phyloP scores from a whole-genome alignment of 73 alveolate species.

The Stentor coeruleus region DNA sequence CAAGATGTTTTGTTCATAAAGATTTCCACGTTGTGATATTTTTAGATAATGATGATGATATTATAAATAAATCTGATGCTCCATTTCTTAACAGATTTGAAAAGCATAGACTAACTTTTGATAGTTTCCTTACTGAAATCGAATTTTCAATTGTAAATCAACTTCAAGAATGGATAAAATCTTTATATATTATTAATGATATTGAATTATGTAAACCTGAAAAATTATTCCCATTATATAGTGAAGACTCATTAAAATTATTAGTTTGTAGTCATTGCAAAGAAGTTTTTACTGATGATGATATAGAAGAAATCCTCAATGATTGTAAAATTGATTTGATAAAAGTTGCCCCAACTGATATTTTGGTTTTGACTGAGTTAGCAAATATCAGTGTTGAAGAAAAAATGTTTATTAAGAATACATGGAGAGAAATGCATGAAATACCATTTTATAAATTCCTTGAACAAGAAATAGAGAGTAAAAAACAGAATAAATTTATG shows the following conservation, averaged over 20 bases:
- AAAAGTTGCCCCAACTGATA: neutral
- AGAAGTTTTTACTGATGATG: neutral
- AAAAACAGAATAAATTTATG: neutral
- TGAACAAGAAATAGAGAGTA: neutral
- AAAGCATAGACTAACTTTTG: slow-evolving; percentile 28
- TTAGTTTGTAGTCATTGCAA: neutral
- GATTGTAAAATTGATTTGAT: neutral
- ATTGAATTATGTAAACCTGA: neutral
- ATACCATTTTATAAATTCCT: neutral
- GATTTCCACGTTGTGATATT: slow-evolving; percentile 32
- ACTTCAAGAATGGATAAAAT: neutral
- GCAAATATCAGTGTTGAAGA: neutral
- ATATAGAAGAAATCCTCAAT: neutral
- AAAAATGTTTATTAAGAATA: neutral
- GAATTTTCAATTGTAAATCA: neutral
- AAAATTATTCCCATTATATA: neutral
- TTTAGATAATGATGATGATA: slow-evolving; percentile 7
- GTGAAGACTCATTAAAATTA: neutral
- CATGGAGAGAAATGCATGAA: neutral
- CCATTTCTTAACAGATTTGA: slow-evolving; percentile 52
- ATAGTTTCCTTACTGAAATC: neutral
- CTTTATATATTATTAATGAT: neutral
- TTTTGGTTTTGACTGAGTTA: neutral
- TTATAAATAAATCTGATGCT: slow-evolving; percentile 31
- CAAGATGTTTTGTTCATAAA: slow-evolving; percentile 31